A percentile compares a stretch with the other conserved stretches of the same genome.
These are phyloP conservation scores for Urochloa ruziziensis DNA, from an alignment of 176 grass and related monocot species.

Conservation along the genomic window DNA sequence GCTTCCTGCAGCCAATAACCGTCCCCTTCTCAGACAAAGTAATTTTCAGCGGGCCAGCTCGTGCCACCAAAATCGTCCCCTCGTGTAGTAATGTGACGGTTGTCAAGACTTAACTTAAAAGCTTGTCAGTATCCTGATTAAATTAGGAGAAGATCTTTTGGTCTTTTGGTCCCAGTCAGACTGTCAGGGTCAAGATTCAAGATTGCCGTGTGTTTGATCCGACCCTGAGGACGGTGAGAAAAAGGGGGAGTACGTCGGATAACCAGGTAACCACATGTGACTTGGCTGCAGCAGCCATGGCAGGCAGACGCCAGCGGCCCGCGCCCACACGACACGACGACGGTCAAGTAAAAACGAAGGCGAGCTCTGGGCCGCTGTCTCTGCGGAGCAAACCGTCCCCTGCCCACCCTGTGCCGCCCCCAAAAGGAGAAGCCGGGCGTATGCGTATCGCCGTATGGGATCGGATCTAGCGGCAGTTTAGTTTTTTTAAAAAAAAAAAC, in stretches of 20 bases:
- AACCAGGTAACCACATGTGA: constrained; percentile 4
- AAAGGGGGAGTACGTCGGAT: neutral
- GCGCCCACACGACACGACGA: neutral
- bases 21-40: neutral
- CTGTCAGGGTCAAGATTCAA: neutral
- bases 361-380: neutral
- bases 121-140: no score
- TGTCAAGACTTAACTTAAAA: no score
- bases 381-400: neutral
- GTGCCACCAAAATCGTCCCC: no score
- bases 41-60: no score
- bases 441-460: neutral
- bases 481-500: no score
- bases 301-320: neutral
- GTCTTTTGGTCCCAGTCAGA: neutral
- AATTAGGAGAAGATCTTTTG: no score
- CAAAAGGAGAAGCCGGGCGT: neutral
- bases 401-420: neutral
- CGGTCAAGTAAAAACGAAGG: neutral
- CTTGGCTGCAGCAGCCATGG: neutral
- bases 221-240: neutral
- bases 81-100: no score
- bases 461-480: no score
- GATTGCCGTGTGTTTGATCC: neutral
- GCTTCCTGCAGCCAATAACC: neutral